Base-by-base conservation (phyloP, 129 eudicot species). In the Tagetes patula region DNA sequence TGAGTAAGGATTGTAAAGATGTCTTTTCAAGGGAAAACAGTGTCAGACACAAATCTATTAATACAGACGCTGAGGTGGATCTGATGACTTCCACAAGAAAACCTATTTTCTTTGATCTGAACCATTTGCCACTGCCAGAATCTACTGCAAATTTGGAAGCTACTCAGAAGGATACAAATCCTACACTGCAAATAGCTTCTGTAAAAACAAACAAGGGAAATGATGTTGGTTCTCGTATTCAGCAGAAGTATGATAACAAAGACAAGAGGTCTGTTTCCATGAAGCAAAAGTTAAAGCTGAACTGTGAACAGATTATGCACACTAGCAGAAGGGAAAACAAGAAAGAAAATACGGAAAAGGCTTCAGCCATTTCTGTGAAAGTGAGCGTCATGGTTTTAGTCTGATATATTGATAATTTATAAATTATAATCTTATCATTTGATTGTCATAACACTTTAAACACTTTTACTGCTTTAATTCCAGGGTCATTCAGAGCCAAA, bases 401-500 rank as follows among this genome's bases (percentile, higher is more conserved):
- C 46, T 75, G 34, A 76, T 64, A 60, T 34, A 37, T 7, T 41
- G n/a, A 30, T 50, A 48, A 38, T 58, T 30, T 56, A 5, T 67
- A 48, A 38, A 49, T 30, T 56, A 5, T 67, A 55, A 75, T 67
- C 79, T 59, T 56, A 48, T 36, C 2, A 60, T 42, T 74, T 9
- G 39, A 59, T 43, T 67, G 46, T 36, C 53, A 43, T 81, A 41
- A 58, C 65, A 54, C 41, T 32, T 47, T 12, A 42, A 61, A 11
- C 6, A 20, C 37, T 55, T 68, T 56, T 52, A 27, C 38, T 77
- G 76, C 68, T 62, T 84, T 20, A 49, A 78, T 75, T 86, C 53
- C 78, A 95, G 97, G 84, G 86, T 56, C 80, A 82, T 43, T 75
- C 36, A 79, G 82, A 86, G 61, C 73, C 74, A 36, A 85, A 71